phyloP scores from a whole-genome alignment of 495 filamentous ascomycete genomes.

The Hypoxylon fragiforme region DNA sequence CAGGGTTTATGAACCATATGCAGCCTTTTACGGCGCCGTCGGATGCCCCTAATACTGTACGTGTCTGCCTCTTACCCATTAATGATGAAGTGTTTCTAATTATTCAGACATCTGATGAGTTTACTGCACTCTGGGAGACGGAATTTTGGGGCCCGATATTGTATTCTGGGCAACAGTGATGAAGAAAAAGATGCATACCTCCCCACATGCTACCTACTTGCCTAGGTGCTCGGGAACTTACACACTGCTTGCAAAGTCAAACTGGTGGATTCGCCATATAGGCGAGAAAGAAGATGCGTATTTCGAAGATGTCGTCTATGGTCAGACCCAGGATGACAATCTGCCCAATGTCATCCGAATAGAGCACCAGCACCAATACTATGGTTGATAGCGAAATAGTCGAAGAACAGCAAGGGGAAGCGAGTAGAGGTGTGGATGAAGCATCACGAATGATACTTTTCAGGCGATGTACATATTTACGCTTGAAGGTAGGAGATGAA shows the following conservation, averaged over 20 bases:
- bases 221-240: no score
- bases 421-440: no score
- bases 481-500: background rate
- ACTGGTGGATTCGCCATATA: no score
- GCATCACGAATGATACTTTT: background rate
- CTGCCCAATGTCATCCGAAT: no score
- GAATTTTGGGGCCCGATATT: conserved; percentile 33
- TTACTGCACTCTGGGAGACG: conserved; percentile 29
- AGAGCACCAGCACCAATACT: no score
- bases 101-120: conserved; percentile 28
- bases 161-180: conserved; percentile 7
- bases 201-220: background rate
- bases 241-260: no score
- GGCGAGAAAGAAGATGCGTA: no score
- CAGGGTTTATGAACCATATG: conserved; percentile 20
- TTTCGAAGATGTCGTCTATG: no score
- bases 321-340: no score
- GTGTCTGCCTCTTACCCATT: background rate
- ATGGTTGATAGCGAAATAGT: no score
- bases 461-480: background rate
- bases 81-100: conserved; percentile 3
- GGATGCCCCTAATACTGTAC: conserved; percentile 24
- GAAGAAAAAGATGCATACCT: background rate
- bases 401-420: no score
- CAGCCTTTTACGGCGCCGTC: conserved; percentile 28